Base-by-base conservation (phyloP, 1,284 basidiomycete species). In the Hortiboletus rubellus region DNA sequence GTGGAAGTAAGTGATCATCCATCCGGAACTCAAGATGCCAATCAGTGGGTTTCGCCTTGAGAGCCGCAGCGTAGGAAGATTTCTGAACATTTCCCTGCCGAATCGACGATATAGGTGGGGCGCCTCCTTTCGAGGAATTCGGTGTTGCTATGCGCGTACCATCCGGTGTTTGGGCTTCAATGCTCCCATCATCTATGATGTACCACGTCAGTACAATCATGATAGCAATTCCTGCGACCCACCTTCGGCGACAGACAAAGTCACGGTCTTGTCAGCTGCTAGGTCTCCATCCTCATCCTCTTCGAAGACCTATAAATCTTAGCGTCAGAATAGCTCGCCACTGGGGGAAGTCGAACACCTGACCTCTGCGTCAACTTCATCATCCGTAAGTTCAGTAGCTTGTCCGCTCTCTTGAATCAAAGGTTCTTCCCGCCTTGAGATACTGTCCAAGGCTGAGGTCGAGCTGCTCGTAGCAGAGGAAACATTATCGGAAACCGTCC, bases 21-120 rank as follows among this genome's bases (percentile, higher is more conserved):
- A 98, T 89, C 18, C 85, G 89, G 73, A 99, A 99, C 71, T 96
- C 91, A 47, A 99, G 83, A 71, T 99, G 96, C 94, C 95, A 99
- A 68, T 99, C 96, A 24, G 83, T 85, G 1, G 95, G 93, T 68
- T 93, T 92, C 2, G 93, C 79, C 76, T 96, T 98, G 60, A 98
- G 79, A 5, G 95, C 96, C 2, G 94, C 89, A 18, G 97, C 95
- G 72, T 99, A 99, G 2, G 96, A 98, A 0, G 82, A 76, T 63
- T 80, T 81, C 24, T 79, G 77, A 5, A 79, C 73, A 12, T 80
- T 74, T 0, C 82, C 74, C 69, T 52, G 77, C 66, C 65, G 79
- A 44, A 74, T 67, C 5, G 72, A 66, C 1, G 77, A 72, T 12
- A 73, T 62, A 33, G 68, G 52, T 22, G 73, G 73, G 38, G 75